Evolutionary conservation across 2,329 filamentous ascomycete genomes (phyloP), one percentile per base, ranked within the genome.

Genomic region (Ceratocystis variospora): DNA sequence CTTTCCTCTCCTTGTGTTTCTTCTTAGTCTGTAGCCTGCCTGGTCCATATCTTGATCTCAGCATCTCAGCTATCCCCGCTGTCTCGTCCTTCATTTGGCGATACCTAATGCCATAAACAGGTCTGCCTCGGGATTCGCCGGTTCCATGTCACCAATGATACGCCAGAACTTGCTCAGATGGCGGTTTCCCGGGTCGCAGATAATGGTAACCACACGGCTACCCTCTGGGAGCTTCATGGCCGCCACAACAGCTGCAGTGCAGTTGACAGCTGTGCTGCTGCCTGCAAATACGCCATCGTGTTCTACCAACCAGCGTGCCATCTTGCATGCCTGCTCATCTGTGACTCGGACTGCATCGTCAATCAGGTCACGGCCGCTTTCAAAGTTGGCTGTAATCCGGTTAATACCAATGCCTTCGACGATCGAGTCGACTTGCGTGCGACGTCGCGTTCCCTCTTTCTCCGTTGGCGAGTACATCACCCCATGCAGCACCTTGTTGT

Each of bases 401-500:
- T 96, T 99, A 75, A 97, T 89, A 1, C 94, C 94, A 70, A 99
- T 90, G 1, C 94, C 94, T 76, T 99, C 95, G 33, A 99, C 90
- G 70, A 99, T 90, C 3, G 88, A 92, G 77, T 99, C 95, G 64
- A 99, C 90, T 76, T 99, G 95, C 71, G 89, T 86, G 68, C 94
- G 81, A 62, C 95, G 82, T 15, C 94, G 81, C 12, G 93, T 97
- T 3, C 94, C 94, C 79, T 99, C 94, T 70, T 83, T 84, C 77
- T 99, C 94, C 37, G 89, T 95, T 0, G 82, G 72, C 68, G 91
- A 88, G 76, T 96, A 99, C 90, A 99, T 96, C 68, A 99, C 94
- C 4, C 93, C 94, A 75, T 94, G 89, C 71, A 88, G 88, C 70
- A 99, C 82, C 73, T 90, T 88, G 77, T 99, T 96, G 79, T 88